Conservation (phyloP, 768 basidiomycete species). For the Cyclocybe aegerita region DNA sequence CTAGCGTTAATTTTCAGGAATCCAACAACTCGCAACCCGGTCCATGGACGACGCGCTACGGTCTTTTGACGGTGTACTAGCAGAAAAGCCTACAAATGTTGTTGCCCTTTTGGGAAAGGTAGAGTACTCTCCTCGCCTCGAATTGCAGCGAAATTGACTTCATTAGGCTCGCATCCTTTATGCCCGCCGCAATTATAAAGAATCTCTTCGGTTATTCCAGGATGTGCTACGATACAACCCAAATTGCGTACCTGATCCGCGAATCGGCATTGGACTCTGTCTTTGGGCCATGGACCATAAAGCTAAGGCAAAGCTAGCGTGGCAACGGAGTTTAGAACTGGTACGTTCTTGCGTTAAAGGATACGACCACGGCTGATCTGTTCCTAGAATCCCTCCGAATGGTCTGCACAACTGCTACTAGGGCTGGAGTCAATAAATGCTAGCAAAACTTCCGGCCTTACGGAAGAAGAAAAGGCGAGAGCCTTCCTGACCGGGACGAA, state of each 20-base stretch:
- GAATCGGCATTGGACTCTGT: slow-evolving; percentile 94
- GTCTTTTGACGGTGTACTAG: slow-evolving; percentile 79
- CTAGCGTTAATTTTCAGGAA: slow-evolving; percentile 45
- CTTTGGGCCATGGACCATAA: slow-evolving; percentile 88
- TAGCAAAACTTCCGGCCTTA: slow-evolving; percentile 68
- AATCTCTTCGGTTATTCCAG: slow-evolving; percentile 85
- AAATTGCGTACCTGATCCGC: slow-evolving; percentile 83
- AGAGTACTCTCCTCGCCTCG: slow-evolving; percentile 3
- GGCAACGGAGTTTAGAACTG: slow-evolving; percentile 86
- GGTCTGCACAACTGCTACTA: slow-evolving; percentile 78
- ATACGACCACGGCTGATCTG: slow-evolving; percentile 1
- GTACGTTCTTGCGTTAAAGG: slow-evolving; percentile 44
- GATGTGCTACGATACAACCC: slow-evolving; percentile 79
- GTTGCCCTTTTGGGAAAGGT: slow-evolving; percentile 89
- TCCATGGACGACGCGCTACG: slow-evolving; percentile 81
- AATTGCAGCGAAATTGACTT: slow-evolving; percentile 5
- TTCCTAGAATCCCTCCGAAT: slow-evolving; percentile 71
- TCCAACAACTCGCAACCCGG: slow-evolving; percentile 78
- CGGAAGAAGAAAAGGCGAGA: slow-evolving; percentile 61
- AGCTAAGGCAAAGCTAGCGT: slow-evolving; percentile 80
- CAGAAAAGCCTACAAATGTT: slow-evolving; percentile 79
- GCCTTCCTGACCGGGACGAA: slow-evolving; percentile 67
- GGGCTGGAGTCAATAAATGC: slow-evolving; percentile 86
- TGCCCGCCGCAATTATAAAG: slow-evolving; percentile 70
- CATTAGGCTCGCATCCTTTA: slow-evolving; percentile 82